Evolutionary conservation across 1,284 basidiomycete species (phyloP).

Genomic region (Microbotryomycetes sp.): DNA sequence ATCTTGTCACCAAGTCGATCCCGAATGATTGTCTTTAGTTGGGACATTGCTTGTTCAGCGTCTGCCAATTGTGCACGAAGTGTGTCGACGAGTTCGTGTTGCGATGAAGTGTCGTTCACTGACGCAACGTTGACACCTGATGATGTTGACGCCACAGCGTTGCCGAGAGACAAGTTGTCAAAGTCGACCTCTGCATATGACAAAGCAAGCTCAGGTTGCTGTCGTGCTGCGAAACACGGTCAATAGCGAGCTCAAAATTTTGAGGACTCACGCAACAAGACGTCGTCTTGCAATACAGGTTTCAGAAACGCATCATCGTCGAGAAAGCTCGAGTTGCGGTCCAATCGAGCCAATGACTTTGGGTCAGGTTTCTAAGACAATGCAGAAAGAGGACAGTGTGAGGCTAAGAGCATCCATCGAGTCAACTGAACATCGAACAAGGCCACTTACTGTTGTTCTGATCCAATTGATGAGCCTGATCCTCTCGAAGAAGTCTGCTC

Average conservation of each 20-base stretch:
- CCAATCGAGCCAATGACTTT: conserved; percentile 49
- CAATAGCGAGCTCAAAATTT: conserved; percentile 1
- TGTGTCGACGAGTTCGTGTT: conserved; percentile 19
- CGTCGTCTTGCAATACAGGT: conserved; percentile 74
- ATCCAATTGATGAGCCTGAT: conserved; percentile 83
- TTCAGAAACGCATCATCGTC: conserved; percentile 67
- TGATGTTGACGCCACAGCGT: background rate
- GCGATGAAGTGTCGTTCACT: background rate
- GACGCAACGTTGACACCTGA: background rate
- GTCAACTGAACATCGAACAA: too few relatives aligned
- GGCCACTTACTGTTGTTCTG: conserved; percentile 55
- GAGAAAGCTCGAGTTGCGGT: conserved; percentile 54
- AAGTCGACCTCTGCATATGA: conserved; percentile 51
- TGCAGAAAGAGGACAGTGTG: background rate
- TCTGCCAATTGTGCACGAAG: conserved; percentile 31
- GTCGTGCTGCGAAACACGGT: background rate
- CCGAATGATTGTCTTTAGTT: conserved; percentile 23
- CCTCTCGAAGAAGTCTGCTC: conserved; percentile 57
- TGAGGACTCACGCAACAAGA: conserved; percentile 67
- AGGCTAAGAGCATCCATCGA: too few relatives aligned
- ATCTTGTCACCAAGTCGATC: conserved; percentile 22
- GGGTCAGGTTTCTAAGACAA: conserved; percentile 41
- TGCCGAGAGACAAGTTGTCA: conserved; percentile 46
- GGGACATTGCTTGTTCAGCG: conserved; percentile 19
- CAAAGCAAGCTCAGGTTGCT: background rate